These are phyloP conservation scores for Septoria linicola DNA, from an alignment of 2,329 filamentous ascomycete species.

Conservation along the genomic window DNA sequence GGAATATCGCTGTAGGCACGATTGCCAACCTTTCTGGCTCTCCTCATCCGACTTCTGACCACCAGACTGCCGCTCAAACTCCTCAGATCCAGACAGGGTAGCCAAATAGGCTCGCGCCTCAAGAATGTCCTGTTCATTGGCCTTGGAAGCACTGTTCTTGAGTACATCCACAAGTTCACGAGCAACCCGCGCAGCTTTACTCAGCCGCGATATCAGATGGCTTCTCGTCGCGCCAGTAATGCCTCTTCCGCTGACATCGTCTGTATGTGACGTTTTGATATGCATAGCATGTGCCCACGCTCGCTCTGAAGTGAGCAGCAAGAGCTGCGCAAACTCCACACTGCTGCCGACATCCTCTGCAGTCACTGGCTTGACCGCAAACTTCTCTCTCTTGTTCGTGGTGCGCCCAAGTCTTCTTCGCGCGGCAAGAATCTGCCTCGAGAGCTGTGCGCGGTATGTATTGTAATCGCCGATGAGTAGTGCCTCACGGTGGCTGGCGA, in stretches of 20 bases:
- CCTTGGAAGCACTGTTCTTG: constrained; percentile 63
- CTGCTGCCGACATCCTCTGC: constrained; percentile 72
- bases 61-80: constrained; percentile 77
- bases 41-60: constrained; percentile 41
- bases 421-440: constrained; percentile 76
- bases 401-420: constrained; percentile 82
- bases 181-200: constrained; percentile 73
- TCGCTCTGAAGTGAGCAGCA: constrained; percentile 82
- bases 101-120: constrained; percentile 83
- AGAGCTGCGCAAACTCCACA: constrained; percentile 74
- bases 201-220: constrained; percentile 83
- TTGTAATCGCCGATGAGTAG: constrained; percentile 86
- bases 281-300: constrained; percentile 96
- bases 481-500: constrained; percentile 77
- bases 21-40: constrained; percentile 64
- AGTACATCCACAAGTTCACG: constrained; percentile 66
- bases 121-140: constrained; percentile 68
- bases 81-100: constrained; percentile 71
- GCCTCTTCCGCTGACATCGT: constrained; percentile 69
- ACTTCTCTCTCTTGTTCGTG: constrained; percentile 85
- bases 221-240: constrained; percentile 76
- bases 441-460: constrained; percentile 76
- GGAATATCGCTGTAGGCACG: constrained; percentile 73
- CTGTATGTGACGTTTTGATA: constrained; percentile 79
- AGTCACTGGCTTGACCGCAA: constrained; percentile 69